These are phyloP conservation scores for Collybia sordida DNA, from an alignment of 768 basidiomycete genomes.

Conservation along the genomic window DNA sequence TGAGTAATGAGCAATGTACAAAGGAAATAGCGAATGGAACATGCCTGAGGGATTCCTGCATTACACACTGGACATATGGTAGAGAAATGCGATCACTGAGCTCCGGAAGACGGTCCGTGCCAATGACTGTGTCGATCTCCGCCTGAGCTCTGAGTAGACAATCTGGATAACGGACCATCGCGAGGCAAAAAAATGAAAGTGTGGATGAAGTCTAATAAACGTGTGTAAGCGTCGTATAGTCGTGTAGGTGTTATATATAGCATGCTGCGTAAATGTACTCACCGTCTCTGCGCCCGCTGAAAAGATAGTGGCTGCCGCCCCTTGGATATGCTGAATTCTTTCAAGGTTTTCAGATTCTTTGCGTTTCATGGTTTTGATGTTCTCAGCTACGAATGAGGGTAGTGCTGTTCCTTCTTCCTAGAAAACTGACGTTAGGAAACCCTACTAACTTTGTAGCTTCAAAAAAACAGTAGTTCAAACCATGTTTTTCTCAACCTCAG, in stretches of 20 bases:
- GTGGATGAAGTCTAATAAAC: slow-evolving; percentile 26
- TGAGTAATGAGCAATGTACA: neutral
- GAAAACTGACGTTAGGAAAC: neutral
- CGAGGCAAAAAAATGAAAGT: slow-evolving; percentile 32
- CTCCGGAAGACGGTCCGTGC: slow-evolving; percentile 31
- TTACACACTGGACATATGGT: slow-evolving; percentile 34
- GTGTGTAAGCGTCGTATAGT: too few species aligned
- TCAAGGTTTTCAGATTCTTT: slow-evolving; percentile 13
- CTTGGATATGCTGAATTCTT: slow-evolving; percentile 16
- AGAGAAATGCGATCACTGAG: slow-evolving; percentile 27
- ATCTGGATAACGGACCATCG: slow-evolving; percentile 37
- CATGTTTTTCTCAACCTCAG: slow-evolving; percentile 1
- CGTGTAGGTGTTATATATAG: too few species aligned
- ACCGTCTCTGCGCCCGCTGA: slow-evolving; percentile 18
- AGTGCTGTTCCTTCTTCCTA: slow-evolving; percentile 21
- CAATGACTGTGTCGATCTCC: slow-evolving; percentile 40
- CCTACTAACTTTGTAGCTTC: neutral
- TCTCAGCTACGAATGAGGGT: slow-evolving; percentile 25
- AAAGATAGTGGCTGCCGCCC: slow-evolving; percentile 17
- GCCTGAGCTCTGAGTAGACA: slow-evolving; percentile 34
- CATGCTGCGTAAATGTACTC: neutral
- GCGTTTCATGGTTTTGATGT: too few species aligned
- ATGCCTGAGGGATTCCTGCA: slow-evolving; percentile 25
- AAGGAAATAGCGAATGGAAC: neutral
- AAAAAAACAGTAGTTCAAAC: neutral